These are phyloP conservation scores for Penstemon eatonii DNA, from an alignment of 257 asterid genomes.

Conservation along the genomic window DNA sequence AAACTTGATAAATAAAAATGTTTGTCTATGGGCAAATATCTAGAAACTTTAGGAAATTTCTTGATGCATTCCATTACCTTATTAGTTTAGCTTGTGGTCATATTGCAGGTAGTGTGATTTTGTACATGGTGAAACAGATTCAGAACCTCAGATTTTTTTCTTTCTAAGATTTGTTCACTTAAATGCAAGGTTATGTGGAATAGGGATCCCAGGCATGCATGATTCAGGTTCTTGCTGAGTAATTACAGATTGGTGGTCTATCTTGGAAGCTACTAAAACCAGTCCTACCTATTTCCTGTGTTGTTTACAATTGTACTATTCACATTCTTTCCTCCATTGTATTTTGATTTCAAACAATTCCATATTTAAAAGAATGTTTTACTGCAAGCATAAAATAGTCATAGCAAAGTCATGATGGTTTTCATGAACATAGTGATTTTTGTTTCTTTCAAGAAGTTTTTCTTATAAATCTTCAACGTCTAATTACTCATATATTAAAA, in stretches of 20 bases:
- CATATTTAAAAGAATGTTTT: constrained; percentile 3
- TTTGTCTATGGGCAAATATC: constrained; percentile 14
- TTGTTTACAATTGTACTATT: background rate
- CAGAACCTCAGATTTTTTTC: background rate
- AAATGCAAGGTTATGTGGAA: constrained; percentile 1
- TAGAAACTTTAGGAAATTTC: constrained; percentile 4
- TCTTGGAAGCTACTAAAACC: constrained; percentile 20
- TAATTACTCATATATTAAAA: constrained; percentile 5
- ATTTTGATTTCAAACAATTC: constrained; percentile 8
- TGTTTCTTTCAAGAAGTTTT: constrained; percentile 7
- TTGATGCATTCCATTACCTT: background rate
- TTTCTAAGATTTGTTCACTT: constrained; percentile 7
- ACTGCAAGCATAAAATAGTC: background rate
- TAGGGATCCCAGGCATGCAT: constrained; percentile 11
- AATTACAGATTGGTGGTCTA: constrained; percentile 3
- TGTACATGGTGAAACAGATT: background rate
- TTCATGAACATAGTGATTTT: background rate
- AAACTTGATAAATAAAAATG: constrained; percentile 5
- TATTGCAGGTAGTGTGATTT: constrained; percentile 2
- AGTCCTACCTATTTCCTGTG: background rate
- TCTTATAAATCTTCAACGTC: constrained; percentile 11
- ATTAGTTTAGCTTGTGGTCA: constrained; percentile 13
- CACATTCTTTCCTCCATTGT: constrained; percentile 7
- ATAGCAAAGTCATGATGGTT: constrained; percentile 11
- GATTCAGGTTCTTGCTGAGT: constrained; percentile 13